Evolutionary conservation across 2,329 filamentous ascomycete species (phyloP).

Genomic region (Clarireedia homoeocarpa): DNA sequence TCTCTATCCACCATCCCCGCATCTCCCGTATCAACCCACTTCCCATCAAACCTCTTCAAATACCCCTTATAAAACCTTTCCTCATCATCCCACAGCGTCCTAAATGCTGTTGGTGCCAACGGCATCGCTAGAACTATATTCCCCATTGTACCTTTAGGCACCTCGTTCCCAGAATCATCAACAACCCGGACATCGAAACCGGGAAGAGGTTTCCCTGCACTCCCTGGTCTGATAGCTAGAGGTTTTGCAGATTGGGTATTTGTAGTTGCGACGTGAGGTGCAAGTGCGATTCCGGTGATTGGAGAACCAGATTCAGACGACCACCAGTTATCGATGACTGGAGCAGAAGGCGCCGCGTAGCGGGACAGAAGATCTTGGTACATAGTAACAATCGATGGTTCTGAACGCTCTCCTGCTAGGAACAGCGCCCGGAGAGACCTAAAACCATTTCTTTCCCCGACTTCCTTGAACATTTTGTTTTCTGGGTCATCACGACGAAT

Average conservation of each 20-base stretch:
- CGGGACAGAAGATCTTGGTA: conserved; percentile 66
- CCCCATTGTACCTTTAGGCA: conserved; percentile 69
- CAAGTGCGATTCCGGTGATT: conserved; percentile 57
- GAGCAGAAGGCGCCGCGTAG: conserved; percentile 55
- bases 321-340: conserved; percentile 69
- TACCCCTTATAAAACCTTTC: conserved; percentile 82
- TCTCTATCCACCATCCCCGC: conserved; percentile 78
- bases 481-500: conserved; percentile 81
- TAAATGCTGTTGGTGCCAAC: conserved; percentile 77
- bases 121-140: conserved; percentile 84
- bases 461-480: conserved; percentile 53
- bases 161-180: conserved; percentile 67
- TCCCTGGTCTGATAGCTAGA: conserved; percentile 67
- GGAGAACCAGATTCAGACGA: conserved; percentile 63
- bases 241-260: conserved; percentile 35
- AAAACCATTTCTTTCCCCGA: conserved; percentile 64
- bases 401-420: conserved; percentile 81
- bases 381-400: conserved; percentile 74
- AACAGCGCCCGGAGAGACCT: conserved; percentile 67
- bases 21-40: conserved; percentile 88
- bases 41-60: conserved; percentile 69
- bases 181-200: conserved; percentile 84
- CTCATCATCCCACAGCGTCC: conserved; percentile 78
- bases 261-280: conserved; percentile 50
- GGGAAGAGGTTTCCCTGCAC: conserved; percentile 84